These are phyloP conservation scores for Lentinula edodes DNA, from an alignment of 768 basidiomycete genomes.

Conservation along the genomic window DNA sequence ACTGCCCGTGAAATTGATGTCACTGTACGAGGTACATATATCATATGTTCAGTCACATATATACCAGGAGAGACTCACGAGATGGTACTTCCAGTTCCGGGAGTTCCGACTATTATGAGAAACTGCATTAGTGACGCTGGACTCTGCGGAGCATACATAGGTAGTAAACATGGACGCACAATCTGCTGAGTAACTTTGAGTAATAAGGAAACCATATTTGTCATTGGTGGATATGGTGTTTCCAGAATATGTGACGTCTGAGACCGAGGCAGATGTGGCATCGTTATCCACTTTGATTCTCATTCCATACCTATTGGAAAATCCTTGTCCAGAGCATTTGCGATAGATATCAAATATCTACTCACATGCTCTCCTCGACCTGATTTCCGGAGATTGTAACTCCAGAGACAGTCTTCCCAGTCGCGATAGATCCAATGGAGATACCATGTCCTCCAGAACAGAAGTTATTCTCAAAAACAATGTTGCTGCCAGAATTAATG, in stretches of 20 bases:
- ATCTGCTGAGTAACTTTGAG: conserved; percentile 20
- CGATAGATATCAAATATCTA: neutral
- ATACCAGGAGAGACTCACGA: conserved; percentile 11
- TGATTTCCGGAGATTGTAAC: conserved; percentile 16
- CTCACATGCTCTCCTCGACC: conserved; percentile 14
- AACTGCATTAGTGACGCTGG: neutral
- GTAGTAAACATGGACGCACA: conserved; percentile 7
- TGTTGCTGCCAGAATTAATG: conserved; percentile 13
- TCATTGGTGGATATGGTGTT: conserved; percentile 30
- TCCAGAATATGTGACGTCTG: conserved; percentile 26
- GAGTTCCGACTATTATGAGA: conserved; percentile 17
- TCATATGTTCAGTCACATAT: neutral
- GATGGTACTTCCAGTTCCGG: conserved; percentile 35
- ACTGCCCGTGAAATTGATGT: neutral
- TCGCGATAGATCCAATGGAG: conserved; percentile 38
- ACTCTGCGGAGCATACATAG: neutral
- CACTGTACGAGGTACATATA: neutral
- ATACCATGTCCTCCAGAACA: conserved; percentile 45
- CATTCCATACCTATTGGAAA: neutral
- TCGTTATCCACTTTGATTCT: conserved; percentile 9
- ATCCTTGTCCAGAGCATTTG: too few species aligned
- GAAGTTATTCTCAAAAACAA: conserved; percentile 27
- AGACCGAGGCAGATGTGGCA: conserved; percentile 27
- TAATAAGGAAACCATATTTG: conserved; percentile 37
- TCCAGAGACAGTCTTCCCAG: conserved; percentile 17